Percentiles rank a stretch among this genome's conserved stretches.
Evolutionary conservation across 768 basidiomycete species (phyloP).

Genomic region (Macrolepiota dolichaula): DNA sequence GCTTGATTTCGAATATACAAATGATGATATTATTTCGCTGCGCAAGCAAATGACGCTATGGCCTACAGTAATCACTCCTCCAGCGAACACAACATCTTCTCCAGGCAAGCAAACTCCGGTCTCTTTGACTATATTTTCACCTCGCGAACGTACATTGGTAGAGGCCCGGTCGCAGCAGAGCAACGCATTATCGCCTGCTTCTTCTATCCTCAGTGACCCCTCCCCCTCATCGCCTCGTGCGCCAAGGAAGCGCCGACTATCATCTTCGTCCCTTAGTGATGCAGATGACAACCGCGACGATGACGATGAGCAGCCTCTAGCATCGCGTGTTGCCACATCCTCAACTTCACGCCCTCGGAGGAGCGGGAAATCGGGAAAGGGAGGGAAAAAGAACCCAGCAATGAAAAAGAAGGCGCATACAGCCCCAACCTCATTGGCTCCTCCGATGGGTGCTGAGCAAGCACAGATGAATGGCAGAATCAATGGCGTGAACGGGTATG

Average conservation of each 20-base stretch:
- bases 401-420: conserved; percentile 59
- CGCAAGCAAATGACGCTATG: conserved; percentile 64
- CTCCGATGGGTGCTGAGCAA: conserved; percentile 36
- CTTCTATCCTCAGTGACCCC: conserved; percentile 48
- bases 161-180: conserved; percentile 26
- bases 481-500: conserved; percentile 45
- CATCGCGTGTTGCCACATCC: conserved; percentile 34
- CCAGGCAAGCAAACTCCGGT: conserved; percentile 40
- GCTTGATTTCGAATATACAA: conserved; percentile 75
- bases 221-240: conserved; percentile 43
- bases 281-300: conserved; percentile 44
- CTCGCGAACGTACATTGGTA: conserved; percentile 16
- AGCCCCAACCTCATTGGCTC: conserved; percentile 41
- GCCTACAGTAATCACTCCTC: conserved; percentile 45
- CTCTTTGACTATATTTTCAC: conserved; percentile 5
- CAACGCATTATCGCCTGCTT: conserved; percentile 39
- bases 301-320: conserved; percentile 59
- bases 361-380: conserved; percentile 48
- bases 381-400: conserved; percentile 54
- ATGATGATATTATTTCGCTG: conserved; percentile 66
- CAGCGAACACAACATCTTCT: conserved; percentile 42
- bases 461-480: conserved; percentile 34
- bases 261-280: conserved; percentile 51
- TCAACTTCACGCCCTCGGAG: conserved; percentile 30
- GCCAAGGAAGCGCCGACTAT: conserved; percentile 50